phyloP scores from a whole-genome alignment of 2,329 filamentous ascomycete genomes.

The Pyricularia sp. region DNA sequence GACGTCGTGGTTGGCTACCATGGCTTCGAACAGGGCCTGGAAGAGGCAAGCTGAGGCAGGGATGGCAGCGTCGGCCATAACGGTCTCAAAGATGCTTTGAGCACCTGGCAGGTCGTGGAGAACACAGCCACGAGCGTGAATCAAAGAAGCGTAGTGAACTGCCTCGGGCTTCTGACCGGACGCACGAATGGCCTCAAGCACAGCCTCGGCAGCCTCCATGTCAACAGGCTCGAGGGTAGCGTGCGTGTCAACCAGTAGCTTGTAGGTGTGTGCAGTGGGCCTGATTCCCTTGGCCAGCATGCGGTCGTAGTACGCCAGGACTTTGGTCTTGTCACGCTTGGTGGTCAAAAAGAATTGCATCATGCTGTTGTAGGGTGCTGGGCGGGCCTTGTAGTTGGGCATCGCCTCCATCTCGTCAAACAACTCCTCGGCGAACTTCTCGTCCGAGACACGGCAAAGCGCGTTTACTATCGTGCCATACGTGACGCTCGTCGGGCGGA shows the following conservation, averaged over 20 bases:
- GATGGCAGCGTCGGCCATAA: slow-evolving; percentile 58
- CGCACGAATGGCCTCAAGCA: slow-evolving; percentile 69
- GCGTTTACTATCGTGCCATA: slow-evolving; percentile 98
- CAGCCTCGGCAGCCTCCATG: slow-evolving; percentile 76
- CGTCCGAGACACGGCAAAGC: slow-evolving; percentile 91
- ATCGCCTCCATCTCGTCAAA: slow-evolving; percentile 99
- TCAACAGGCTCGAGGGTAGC: slow-evolving; percentile 87
- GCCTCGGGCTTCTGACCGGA: slow-evolving; percentile 73
- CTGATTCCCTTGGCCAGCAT: slow-evolving; percentile 83
- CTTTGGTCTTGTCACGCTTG: slow-evolving; percentile 91
- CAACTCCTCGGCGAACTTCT: slow-evolving; percentile 94
- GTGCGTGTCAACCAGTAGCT: slow-evolving; percentile 90
- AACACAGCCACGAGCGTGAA: slow-evolving; percentile 92
- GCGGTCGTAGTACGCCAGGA: slow-evolving; percentile 86
- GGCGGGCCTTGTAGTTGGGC: slow-evolving; percentile 96
- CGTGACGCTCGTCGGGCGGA: slow-evolving; percentile 93
- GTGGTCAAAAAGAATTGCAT: slow-evolving; percentile 99
- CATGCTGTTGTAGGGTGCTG: slow-evolving; percentile 97
- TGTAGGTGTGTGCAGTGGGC: slow-evolving; percentile 93
- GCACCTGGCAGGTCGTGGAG: slow-evolving; percentile 85
- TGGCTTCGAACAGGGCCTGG: slow-evolving; percentile 92
- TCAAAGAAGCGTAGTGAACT: slow-evolving; percentile 90
- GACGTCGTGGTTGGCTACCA: slow-evolving; percentile 90
- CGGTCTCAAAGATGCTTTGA: slow-evolving; percentile 69
- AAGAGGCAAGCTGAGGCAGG: slow-evolving; percentile 78